Evolutionary conservation across 768 basidiomycete genomes (phyloP), one percentile per base, ranked within the genome.

Genomic region (Naganishia randhawae): DNA sequence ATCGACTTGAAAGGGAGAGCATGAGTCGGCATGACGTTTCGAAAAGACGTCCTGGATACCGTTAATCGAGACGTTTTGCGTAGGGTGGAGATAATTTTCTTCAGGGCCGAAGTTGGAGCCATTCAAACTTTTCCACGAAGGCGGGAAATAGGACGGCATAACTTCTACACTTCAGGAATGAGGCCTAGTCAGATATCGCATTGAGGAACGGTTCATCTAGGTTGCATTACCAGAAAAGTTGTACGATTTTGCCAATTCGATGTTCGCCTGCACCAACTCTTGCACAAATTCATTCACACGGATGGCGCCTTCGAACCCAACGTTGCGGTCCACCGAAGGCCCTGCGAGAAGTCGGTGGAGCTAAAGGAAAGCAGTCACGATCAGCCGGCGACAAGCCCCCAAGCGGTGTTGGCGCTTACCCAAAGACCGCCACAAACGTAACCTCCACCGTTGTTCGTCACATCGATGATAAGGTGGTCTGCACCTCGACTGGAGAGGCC

Each of bases 361-460:
- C 81, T 42, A 50, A 42, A 84, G 82, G 8, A 42, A 22, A 3
- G 25, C 3, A 48, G 19, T 48, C n/a, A 4, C 1, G 27, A 37
- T 37, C 14, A 27, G 35, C 17, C 6, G 27, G 27, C 6, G 27
- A 37, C 27, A 16, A 8, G 14, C 19, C 31, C 6, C 16, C 8
- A 10, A 25, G 55, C 5, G 17, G 14, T 61, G 17, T 29, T 3
- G 6, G 13, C 4, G 51, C 51, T 32, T 33, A 52, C 51, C 55
- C 31, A 39, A 3, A 45, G 27, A 45, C 32, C 39, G 16, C 16
- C 81, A 73, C 86, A 87, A 11, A 87, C 82, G 66, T 83, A 86
- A 25, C 87, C 87, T 84, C 86, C 87, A 66, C 84, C 84, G 70
- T 88, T 88, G 73, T 87, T 85, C 13, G 85, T 84, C 35, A 87